phyloP scores from a whole-genome alignment of 148 eudicot genomes.

The Cornus suecica region DNA sequence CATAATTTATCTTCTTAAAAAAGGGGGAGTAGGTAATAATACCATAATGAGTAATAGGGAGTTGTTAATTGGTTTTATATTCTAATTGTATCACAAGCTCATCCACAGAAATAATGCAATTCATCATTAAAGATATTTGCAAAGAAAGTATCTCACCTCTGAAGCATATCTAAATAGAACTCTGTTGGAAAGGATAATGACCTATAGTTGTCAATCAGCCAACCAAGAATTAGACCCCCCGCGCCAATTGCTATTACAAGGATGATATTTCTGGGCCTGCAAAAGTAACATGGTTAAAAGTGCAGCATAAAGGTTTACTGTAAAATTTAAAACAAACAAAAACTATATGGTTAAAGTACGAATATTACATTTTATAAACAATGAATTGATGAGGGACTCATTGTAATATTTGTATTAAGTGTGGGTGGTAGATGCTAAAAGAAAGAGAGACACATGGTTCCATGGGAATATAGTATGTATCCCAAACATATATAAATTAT shows the following conservation, averaged over 20 bases:
- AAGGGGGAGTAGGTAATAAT: too few species aligned
- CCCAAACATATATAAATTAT: too few species aligned
- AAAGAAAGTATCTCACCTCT: constrained; percentile 36
- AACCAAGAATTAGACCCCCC: constrained; percentile 62
- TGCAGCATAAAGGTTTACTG: neutral
- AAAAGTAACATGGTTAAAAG: constrained; percentile 21
- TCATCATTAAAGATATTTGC: neutral
- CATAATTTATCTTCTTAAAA: too few species aligned
- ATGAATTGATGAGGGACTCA: too few species aligned
- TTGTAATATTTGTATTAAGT: too few species aligned
- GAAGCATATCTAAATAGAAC: constrained; percentile 33
- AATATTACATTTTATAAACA: too few species aligned
- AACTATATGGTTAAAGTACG: too few species aligned
- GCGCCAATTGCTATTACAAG: constrained; percentile 72
- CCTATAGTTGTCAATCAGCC: constrained; percentile 68
- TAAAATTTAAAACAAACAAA: neutral
- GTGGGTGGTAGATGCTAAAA: too few species aligned
- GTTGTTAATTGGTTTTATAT: too few species aligned
- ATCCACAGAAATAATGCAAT: neutral
- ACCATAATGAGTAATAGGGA: too few species aligned
- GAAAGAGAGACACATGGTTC: too few species aligned
- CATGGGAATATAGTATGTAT: too few species aligned
- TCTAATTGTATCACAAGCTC: neutral
- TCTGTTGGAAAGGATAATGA: constrained; percentile 45
- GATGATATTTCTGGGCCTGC: constrained; percentile 68